phyloP scores from a whole-genome alignment of 176 grass and related monocot species.

The Triticum timopheevii region DNA sequence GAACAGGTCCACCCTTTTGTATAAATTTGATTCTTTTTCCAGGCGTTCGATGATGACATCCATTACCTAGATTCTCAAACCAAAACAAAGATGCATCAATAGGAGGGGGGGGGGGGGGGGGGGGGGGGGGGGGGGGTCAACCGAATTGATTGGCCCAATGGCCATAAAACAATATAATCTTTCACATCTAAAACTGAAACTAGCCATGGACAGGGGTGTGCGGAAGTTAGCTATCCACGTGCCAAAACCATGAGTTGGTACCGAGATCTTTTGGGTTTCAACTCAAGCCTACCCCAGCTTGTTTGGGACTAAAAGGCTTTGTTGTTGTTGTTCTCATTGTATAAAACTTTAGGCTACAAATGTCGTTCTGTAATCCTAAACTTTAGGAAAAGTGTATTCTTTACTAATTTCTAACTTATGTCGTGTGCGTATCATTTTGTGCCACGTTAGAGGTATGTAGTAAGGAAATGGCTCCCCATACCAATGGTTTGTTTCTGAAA shows the following conservation, averaged over 20 bases:
- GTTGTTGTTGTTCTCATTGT: neutral
- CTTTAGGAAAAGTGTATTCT: neutral
- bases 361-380: neutral
- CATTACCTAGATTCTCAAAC: slow-evolving; percentile 64
- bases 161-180: slow-evolving; percentile 2
- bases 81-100: slow-evolving; percentile 23
- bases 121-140: neutral
- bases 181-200: slow-evolving; percentile 8
- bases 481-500: neutral
- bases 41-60: slow-evolving; percentile 84
- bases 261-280: no score
- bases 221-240: no score
- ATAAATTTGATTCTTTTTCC: slow-evolving; percentile 82
- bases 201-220: no score
- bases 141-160: neutral
- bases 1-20: slow-evolving; percentile 90
- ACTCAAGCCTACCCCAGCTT: no score
- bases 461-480: neutral
- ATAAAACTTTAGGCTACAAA: slow-evolving; percentile 6
- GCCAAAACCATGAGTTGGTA: no score
- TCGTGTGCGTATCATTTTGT: slow-evolving; percentile 5
- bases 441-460: neutral
- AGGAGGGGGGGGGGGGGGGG: neutral
- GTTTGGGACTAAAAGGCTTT: no score
- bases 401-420: slow-evolving; percentile 15